Evolutionary conservation across 768 basidiomycete genomes (phyloP).

Genomic region (Phanerochaete sordida): DNA sequence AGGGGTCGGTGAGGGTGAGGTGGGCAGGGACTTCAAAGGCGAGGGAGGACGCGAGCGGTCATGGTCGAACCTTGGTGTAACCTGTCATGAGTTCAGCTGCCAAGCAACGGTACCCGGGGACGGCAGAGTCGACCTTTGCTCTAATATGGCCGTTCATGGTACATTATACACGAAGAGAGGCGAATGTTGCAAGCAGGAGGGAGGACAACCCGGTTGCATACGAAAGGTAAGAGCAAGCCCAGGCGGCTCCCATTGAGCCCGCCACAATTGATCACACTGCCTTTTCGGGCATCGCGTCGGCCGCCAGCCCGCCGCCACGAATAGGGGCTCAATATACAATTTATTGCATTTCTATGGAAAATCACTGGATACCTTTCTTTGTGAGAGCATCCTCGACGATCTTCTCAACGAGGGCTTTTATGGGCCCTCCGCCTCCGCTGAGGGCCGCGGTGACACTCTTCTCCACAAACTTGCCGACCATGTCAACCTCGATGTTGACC

Average conservation of each 20-base stretch:
- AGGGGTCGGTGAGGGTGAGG: conserved; percentile 25
- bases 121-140: conserved; percentile 38
- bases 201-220: conserved; percentile 6
- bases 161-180: background rate
- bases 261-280: conserved; percentile 4
- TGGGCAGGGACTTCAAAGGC: conserved; percentile 36
- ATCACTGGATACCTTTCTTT: conserved; percentile 37
- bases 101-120: conserved; percentile 1
- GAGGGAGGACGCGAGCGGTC: conserved; percentile 45
- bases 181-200: background rate
- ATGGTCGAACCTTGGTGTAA: conserved; percentile 50
- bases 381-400: conserved; percentile 53
- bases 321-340: background rate
- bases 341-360: background rate
- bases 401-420: conserved; percentile 51
- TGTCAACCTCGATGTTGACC: conserved; percentile 95
- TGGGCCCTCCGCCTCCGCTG: conserved; percentile 41
- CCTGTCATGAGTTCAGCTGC: conserved; percentile 32
- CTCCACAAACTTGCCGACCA: conserved; percentile 89
- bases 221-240: conserved; percentile 8
- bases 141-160: conserved; percentile 39
- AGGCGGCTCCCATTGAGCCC: conserved; percentile 1
- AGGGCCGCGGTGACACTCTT: conserved; percentile 76
- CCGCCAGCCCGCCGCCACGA: background rate
- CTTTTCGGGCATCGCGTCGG: background rate